These are phyloP conservation scores for Diospyros kaki DNA, from an alignment of 148 eudicot genomes.

Conservation along the genomic window DNA sequence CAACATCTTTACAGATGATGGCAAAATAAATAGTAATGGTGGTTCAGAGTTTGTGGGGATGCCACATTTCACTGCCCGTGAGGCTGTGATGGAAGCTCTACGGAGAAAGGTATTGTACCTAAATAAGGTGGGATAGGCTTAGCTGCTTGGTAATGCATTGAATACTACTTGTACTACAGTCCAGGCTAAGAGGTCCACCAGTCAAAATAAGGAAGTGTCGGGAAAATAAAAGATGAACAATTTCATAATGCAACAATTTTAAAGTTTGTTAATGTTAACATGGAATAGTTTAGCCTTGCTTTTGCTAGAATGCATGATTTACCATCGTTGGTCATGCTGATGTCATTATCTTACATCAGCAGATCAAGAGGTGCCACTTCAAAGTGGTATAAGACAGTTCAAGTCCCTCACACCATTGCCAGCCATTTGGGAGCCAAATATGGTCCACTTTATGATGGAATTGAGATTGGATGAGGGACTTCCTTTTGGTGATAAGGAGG, in stretches of 20 bases:
- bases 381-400: too few relatives aligned
- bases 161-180: too few relatives aligned
- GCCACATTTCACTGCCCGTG: conserved; percentile 81
- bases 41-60: conserved; percentile 65
- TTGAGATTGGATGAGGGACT: neutral
- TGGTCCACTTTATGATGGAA: neutral
- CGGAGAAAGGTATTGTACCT: conserved; percentile 51
- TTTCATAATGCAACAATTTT: neutral
- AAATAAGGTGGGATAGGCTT: neutral
- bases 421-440: too few relatives aligned
- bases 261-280: neutral
- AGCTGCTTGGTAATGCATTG: too few relatives aligned
- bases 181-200: too few relatives aligned
- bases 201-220: neutral
- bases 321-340: neutral
- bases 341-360: too few relatives aligned
- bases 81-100: conserved; percentile 59
- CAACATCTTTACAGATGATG: conserved; percentile 85
- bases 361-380: too few relatives aligned
- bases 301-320: neutral
- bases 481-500: too few relatives aligned
- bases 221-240: neutral
- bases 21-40: conserved; percentile 80
- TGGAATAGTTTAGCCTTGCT: neutral
- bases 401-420: too few relatives aligned